Percentiles rank a stretch among this genome's conserved stretches.
Conservation (phyloP, 2,329 filamentous ascomycete genomes). For the Beauveria caledonica region DNA sequence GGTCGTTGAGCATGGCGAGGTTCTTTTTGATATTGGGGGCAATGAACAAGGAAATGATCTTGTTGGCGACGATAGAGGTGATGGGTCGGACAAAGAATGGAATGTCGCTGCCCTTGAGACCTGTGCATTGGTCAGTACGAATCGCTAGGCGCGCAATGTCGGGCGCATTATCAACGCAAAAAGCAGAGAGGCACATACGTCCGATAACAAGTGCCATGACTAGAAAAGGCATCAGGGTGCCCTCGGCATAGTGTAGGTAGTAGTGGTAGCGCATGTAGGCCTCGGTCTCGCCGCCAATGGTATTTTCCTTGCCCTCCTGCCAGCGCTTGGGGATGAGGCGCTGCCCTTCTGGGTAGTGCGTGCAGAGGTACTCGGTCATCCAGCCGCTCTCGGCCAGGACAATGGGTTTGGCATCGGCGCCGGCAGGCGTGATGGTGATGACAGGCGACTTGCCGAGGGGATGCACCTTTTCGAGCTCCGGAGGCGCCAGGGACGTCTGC, state of each 20-base stretch:
- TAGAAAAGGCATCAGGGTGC: conserved; percentile 67
- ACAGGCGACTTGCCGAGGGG: conserved; percentile 83
- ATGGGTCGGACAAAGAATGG: conserved; percentile 48
- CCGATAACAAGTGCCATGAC: conserved; percentile 54
- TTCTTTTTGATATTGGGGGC: conserved; percentile 41
- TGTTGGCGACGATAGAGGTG: conserved; percentile 35
- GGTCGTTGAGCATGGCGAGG: conserved; percentile 41
- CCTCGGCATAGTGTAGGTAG: conserved; percentile 78
- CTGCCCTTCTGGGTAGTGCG: conserved; percentile 44
- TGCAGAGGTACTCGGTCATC: conserved; percentile 74
- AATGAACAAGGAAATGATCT: conserved; percentile 32
- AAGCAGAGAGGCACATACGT: conserved; percentile 29
- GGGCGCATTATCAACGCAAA: neutral
- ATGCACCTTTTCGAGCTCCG: conserved; percentile 69
- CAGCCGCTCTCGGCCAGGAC: conserved; percentile 75
- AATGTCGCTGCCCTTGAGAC: conserved; percentile 35
- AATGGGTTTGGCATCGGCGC: conserved; percentile 31
- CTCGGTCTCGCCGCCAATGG: conserved; percentile 52
- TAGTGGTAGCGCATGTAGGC: conserved; percentile 54
- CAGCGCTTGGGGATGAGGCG: conserved; percentile 45
- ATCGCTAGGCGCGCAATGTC: neutral
- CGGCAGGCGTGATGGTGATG: conserved; percentile 51
- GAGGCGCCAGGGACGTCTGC: conserved; percentile 59
- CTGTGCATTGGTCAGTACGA: conserved; percentile 18
- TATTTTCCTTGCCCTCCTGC: conserved; percentile 49